Base-by-base conservation (phyloP, 2,329 filamentous ascomycete genomes). In the Colletotrichum shisoi region DNA sequence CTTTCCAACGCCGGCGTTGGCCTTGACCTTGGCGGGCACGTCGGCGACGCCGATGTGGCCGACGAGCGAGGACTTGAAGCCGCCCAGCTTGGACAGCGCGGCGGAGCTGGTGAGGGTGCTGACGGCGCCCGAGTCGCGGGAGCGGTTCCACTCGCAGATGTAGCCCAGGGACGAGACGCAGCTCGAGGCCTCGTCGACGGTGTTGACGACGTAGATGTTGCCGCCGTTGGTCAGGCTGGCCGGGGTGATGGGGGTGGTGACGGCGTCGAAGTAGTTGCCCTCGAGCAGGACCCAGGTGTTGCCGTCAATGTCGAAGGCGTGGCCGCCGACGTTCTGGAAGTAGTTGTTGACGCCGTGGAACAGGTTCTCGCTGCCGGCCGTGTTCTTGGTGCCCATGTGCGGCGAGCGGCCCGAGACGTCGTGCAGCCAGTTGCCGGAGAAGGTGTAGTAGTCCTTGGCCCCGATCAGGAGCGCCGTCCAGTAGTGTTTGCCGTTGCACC, bases 241-340 rank as follows among this genome's bases (percentile, higher is more conserved):
- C 0, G 72, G 64, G 0, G 79, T 80, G 21, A 78, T 70, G 17
- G 80, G 79, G 12, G 76, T 79, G 9, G 75, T 74, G 57, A 82
- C 79, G 12, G 76, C 71, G 48, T 77, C 73, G 71, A 83, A 82
- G 62, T 77, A 76, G 34, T 75, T 75, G 13, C 74, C 74, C 67
- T 75, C 74, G 1, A 75, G 57, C 5, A 75, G 71, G 0, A 72
- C 70, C 0, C 59, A 73, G 4, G 68, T 70, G 48, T 77, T 72
- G 21, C 72, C 82, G 70, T 85, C 77, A 66, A 77, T 86, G 76
- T 88, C 85, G 19, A 81, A 78, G 19, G 81, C 84, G 73, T 87
- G 85, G 21, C 73, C 73, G 19, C 71, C 64, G 62, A 74, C 73
- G 53, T 71, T 71, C 60, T 71, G 70, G 51, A 74, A 74, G 62